Evolutionary conservation across 352 stramenopile genomes (phyloP).

Genomic region (Globisporangium polare): DNA sequence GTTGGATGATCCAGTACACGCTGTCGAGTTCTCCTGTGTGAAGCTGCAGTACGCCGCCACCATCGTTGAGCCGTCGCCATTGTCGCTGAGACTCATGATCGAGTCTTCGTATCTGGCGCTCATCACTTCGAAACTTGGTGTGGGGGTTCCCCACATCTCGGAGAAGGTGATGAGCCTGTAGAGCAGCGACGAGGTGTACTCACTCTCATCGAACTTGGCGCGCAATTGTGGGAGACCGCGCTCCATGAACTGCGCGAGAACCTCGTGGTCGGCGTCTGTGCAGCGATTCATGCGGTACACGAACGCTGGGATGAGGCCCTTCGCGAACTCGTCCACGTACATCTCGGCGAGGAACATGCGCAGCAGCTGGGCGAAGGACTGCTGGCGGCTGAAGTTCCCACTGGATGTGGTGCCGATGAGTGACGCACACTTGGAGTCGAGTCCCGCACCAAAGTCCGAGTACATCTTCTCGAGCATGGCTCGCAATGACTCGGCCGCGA

Average conservation of each 20-base stretch:
- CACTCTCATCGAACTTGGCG: too few species aligned
- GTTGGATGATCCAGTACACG: slow-evolving; percentile 19
- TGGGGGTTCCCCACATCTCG: slow-evolving; percentile 46
- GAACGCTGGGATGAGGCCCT: neutral
- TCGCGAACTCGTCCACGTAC: too few species aligned
- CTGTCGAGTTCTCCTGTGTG: slow-evolving; percentile 32
- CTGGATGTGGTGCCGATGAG: neutral
- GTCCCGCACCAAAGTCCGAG: too few species aligned
- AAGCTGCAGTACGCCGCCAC: slow-evolving; percentile 43
- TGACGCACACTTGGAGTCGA: slow-evolving; percentile 16
- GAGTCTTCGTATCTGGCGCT: slow-evolving; percentile 20
- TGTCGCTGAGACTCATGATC: slow-evolving; percentile 5
- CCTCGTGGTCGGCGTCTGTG: neutral
- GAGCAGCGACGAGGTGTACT: slow-evolving; percentile 20
- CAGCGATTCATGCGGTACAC: neutral
- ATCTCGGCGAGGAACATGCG: too few species aligned
- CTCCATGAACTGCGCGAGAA: too few species aligned
- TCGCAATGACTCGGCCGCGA: slow-evolving; percentile 24
- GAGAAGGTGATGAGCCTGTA: slow-evolving; percentile 49
- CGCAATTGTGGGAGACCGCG: too few species aligned
- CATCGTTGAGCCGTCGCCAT: too few species aligned
- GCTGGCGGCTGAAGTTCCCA: too few species aligned
- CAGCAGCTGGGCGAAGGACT: too few species aligned
- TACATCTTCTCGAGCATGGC: too few species aligned
- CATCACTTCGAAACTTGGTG: slow-evolving; percentile 18